A percentile compares a stretch with the other conserved stretches of the same genome.
Evolutionary conservation across 2,329 filamentous ascomycete genomes (phyloP).

Genomic region (Monosporascus ibericus): DNA sequence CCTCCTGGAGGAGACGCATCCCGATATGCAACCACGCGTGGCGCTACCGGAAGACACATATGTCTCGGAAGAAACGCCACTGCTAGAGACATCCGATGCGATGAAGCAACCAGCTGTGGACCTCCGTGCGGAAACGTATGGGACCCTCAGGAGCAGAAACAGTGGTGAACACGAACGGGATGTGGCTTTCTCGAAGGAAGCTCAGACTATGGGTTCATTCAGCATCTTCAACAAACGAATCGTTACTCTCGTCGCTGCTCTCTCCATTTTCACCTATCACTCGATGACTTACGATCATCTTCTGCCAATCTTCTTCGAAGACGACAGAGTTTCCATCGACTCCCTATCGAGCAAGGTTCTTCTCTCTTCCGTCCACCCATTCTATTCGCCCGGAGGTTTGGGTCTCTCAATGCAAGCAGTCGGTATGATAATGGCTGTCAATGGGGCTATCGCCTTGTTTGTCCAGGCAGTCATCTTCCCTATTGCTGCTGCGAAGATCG

Average conservation of each 20-base stretch:
- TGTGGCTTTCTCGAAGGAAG: slow-evolving; percentile 16
- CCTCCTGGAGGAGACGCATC: slow-evolving; percentile 82
- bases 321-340: slow-evolving; percentile 48
- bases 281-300: slow-evolving; percentile 93
- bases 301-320: slow-evolving; percentile 87
- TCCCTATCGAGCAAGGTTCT: slow-evolving; percentile 24
- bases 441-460: slow-evolving; percentile 53
- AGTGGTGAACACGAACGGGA: slow-evolving; percentile 44
- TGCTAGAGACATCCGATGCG: slow-evolving; percentile 69
- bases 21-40: slow-evolving; percentile 62
- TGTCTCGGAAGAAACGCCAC: slow-evolving; percentile 61
- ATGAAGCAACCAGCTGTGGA: slow-evolving; percentile 68
- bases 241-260: slow-evolving; percentile 68
- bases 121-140: slow-evolving; percentile 72
- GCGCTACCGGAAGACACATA: slow-evolving; percentile 42
- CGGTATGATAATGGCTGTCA: slow-evolving; percentile 54
- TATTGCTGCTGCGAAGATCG: slow-evolving; percentile 49
- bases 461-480: slow-evolving; percentile 58
- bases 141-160: slow-evolving; percentile 51
- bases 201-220: slow-evolving; percentile 27
- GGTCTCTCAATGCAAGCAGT: slow-evolving; percentile 58
- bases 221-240: slow-evolving; percentile 56
- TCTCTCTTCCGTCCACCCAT: slow-evolving; percentile 30
- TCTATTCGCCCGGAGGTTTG: slow-evolving; percentile 56
- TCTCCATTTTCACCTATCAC: slow-evolving; percentile 90